These are phyloP conservation scores for Craterostigma plantagineum DNA, from an alignment of 257 asterid genomes.

Conservation along the genomic window DNA sequence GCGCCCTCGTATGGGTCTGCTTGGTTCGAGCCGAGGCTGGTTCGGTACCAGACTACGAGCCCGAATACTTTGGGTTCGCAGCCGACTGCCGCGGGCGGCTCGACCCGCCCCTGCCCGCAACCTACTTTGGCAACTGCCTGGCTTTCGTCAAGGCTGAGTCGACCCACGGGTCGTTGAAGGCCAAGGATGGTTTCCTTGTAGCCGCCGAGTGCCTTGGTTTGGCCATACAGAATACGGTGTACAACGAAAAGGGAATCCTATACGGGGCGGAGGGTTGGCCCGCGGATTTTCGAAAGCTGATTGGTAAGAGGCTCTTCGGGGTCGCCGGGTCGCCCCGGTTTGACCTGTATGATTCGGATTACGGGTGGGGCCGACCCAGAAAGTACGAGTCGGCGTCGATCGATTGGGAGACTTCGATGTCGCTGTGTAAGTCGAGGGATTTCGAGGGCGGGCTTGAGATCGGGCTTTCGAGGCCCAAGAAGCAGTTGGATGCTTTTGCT, in stretches of 20 bases:
- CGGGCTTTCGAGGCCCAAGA: slow-evolving; percentile 13
- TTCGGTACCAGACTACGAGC: slow-evolving; percentile 11
- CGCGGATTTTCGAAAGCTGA: neutral
- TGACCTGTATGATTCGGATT: slow-evolving; percentile 19
- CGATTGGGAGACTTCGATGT: slow-evolving; percentile 11
- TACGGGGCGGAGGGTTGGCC: slow-evolving; percentile 11
- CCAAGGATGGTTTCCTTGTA: slow-evolving; percentile 11
- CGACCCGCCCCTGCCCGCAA: slow-evolving; percentile 21
- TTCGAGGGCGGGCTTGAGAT: slow-evolving; percentile 21
- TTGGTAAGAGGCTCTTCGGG: slow-evolving; percentile 9
- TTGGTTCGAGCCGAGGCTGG: slow-evolving; percentile 9
- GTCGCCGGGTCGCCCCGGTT: slow-evolving; percentile 14
- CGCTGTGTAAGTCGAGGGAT: slow-evolving; percentile 15
- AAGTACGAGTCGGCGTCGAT: slow-evolving; percentile 18
- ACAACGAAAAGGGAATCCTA: slow-evolving; percentile 11
- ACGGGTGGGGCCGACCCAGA: slow-evolving; percentile 29
- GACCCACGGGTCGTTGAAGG: slow-evolving; percentile 10
- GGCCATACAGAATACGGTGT: slow-evolving; percentile 7
- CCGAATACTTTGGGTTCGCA: slow-evolving; percentile 12
- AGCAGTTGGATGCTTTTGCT: slow-evolving; percentile 17
- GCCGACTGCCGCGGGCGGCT: slow-evolving; percentile 16
- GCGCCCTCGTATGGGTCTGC: slow-evolving; percentile 20
- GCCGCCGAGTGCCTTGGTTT: slow-evolving; percentile 10
- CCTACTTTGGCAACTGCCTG: slow-evolving; percentile 27
- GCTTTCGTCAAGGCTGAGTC: neutral